phyloP scores from a whole-genome alignment of 352 stramenopile species.

The Globisporangium recalcitrans region DNA sequence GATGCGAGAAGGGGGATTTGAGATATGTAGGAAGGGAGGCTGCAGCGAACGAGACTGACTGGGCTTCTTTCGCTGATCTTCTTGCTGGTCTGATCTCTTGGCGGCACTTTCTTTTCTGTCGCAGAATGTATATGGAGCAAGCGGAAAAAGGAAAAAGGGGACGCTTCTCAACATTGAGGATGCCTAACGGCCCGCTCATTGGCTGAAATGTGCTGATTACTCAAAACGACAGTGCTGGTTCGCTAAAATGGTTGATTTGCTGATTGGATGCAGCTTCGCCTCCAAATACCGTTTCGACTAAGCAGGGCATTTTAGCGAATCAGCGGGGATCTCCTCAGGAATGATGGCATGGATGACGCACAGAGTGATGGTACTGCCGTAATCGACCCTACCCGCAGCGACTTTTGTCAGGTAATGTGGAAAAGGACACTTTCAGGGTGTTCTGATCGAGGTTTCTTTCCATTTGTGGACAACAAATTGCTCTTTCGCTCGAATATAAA shows the following conservation, averaged over 20 bases:
- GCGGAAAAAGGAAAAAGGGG: background rate
- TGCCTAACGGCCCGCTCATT: background rate
- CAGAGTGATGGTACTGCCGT: background rate
- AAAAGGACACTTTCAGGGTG: background rate
- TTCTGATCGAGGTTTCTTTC: too few species aligned
- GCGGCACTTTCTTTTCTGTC: background rate
- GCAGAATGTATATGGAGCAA: background rate
- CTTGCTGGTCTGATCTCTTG: too few species aligned
- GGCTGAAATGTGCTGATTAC: background rate
- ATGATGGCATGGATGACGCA: background rate
- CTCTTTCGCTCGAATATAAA: too few species aligned
- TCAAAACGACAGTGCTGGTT: background rate
- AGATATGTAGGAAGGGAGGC: too few species aligned
- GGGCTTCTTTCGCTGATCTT: too few species aligned
- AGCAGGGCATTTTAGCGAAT: background rate
- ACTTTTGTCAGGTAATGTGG: background rate
- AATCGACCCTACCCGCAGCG: background rate
- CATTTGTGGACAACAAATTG: too few species aligned
- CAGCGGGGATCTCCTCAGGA: background rate
- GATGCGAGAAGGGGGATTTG: background rate
- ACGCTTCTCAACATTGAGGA: background rate
- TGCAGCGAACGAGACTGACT: too few species aligned
- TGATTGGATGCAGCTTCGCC: background rate
- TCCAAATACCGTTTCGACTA: too few species aligned
- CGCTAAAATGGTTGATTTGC: background rate